phyloP scores from a whole-genome alignment of 345 rosid genomes.

The Eucalyptus viminalis region DNA sequence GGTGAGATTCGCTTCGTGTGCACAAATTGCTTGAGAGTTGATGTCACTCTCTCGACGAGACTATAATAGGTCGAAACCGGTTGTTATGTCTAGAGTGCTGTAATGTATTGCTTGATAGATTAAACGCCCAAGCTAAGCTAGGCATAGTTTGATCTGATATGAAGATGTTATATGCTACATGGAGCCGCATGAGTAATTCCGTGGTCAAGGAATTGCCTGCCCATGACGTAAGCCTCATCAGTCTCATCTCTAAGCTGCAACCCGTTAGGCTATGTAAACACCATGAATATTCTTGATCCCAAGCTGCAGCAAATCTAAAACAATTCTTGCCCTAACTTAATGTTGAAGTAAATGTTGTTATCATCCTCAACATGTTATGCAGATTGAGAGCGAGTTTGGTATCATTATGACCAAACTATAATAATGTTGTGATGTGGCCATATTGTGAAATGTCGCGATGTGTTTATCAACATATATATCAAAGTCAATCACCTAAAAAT shows the following conservation, averaged over 20 bases:
- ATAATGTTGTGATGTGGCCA: neutral
- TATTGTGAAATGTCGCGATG: neutral
- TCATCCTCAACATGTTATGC: neutral
- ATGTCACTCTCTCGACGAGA: fast-evolving
- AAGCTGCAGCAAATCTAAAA: neutral
- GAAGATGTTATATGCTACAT: fast-evolving
- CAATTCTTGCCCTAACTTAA: neutral
- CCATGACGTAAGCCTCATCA: neutral
- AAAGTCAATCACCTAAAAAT: neutral
- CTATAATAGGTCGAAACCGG: fast-evolving
- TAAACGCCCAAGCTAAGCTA: neutral
- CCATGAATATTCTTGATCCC: neutral
- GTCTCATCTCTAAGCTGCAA: neutral
- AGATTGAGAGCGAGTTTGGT: neutral
- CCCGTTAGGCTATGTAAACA: neutral
- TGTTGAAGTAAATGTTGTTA: no score
- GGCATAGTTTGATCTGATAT: neutral
- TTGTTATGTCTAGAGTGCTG: fast-evolving
- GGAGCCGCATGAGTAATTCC: no score
- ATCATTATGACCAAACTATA: neutral
- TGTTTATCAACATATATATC: neutral
- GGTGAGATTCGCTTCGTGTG: fast-evolving
- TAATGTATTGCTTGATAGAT: no score
- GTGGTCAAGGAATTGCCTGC: fast-evolving
- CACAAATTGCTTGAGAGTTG: fast-evolving